Evolutionary conservation across 73 alveolate genomes (phyloP), one percentile per base, ranked within the genome.

Genomic region (Halteria grandinella): DNA sequence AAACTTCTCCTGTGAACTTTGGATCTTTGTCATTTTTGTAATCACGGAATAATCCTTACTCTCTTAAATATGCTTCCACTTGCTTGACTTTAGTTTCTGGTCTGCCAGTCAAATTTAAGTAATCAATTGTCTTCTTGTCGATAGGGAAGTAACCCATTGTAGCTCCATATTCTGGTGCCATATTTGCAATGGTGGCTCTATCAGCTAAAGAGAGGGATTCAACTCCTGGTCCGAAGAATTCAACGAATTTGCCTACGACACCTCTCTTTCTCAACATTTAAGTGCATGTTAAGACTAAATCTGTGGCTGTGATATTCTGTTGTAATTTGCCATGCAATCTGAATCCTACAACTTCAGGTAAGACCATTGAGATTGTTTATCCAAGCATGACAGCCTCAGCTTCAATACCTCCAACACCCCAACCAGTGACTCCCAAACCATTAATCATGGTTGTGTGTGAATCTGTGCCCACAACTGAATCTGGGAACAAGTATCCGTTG

Each of bases 161-260:
- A 4, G 95, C 95, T 23, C 95, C 95, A 45, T 87, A 87, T 85
- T 87, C 95, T 25, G 92, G 92, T 28, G 95, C 91, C 92, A 87
- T 83, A 51, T 87, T 87, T 29, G 93, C 95, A 18, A 85, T 75
- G 0, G 95, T 87, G 25, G 93, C 95, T 53, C 95, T 74, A 37
- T 87, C 93, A 41, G 93, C 90, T 8, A 87, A 52, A 31, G 87
- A 47, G 4, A 87, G 86, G 23, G 59, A 21, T 50, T 81, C 83
- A 50, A 55, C 82, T 14, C 94, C 94, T 45, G 88, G 80, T 20
- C 94, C 94, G 74, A 54, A 86, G 89, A 86, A 86, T 60, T 86
- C 94, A 15, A 86, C 94, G 59, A 86, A 86, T 50, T 86, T 81
- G 37, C 91, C 91, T 21, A 82, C 91, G 12, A 86, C 91, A 27